A percentile compares a stretch with the other conserved stretches of the same genome.
These are phyloP conservation scores for Hansenula sp. DNA, from an alignment of 1,139 yeast species.

Conservation along the genomic window DNA sequence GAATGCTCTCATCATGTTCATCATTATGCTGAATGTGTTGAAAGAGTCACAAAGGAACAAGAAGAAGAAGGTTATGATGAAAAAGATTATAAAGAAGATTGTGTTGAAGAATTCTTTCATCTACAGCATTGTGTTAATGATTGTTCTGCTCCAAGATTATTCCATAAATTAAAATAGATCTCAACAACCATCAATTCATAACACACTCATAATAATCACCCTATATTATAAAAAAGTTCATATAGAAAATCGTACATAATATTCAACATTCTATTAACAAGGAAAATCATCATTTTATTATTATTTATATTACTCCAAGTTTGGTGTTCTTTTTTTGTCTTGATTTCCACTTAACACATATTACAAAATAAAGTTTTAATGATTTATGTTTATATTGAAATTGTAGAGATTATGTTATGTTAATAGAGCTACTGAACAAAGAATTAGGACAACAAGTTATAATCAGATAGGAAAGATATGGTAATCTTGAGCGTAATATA, in stretches of 20 bases:
- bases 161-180: constrained; percentile 65
- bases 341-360: neutral
- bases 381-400: neutral
- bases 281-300: too few species aligned
- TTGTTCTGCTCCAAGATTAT: constrained; percentile 82
- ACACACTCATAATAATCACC: too few species aligned
- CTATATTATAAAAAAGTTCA: too few species aligned
- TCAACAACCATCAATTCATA: neutral
- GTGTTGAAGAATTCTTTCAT: constrained; percentile 92
- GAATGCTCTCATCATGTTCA: constrained; percentile 68
- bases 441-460: too few species aligned
- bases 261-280: too few species aligned
- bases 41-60: constrained; percentile 78
- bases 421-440: too few species aligned
- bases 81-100: constrained; percentile 76
- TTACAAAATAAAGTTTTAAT: neutral
- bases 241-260: too few species aligned
- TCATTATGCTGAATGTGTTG: constrained; percentile 86
- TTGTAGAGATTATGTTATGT: neutral
- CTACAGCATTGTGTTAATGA: constrained; percentile 83
- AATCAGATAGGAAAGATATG: too few species aligned
- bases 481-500: too few species aligned
- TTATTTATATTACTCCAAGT: too few species aligned
- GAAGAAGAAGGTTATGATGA: constrained; percentile 74
- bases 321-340: too few species aligned